Evolutionary conservation across 179 eudicot species (phyloP).

Genomic region (Heliamphora pulchella): DNA sequence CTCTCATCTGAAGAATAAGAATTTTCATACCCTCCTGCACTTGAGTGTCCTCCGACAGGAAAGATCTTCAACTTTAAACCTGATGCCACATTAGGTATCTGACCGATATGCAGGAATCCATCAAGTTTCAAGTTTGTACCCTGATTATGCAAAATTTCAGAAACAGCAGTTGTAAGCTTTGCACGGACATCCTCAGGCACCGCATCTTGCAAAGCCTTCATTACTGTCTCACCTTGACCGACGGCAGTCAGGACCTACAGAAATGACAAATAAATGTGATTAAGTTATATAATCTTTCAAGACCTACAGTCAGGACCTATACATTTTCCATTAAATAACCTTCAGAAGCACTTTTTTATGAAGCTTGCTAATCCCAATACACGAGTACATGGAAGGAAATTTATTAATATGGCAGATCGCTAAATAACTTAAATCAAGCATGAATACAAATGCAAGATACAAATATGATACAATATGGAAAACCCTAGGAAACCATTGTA

Average conservation of each 20-base stretch:
- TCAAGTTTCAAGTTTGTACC: conserved; percentile 54
- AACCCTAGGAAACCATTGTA: too few species aligned
- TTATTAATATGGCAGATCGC: too few species aligned
- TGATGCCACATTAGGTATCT: conserved; percentile 36
- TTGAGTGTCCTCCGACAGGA: conserved; percentile 22
- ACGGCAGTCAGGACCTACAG: conserved; percentile 74
- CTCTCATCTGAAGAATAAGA: conserved; percentile 27
- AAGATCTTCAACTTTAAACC: conserved; percentile 36
- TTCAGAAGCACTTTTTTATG: too few species aligned
- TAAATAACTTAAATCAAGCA: too few species aligned
- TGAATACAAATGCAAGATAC: too few species aligned
- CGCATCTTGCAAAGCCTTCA: conserved; percentile 84
- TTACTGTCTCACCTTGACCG: conserved; percentile 66
- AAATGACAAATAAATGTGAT: conserved; percentile 3
- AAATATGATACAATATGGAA: too few species aligned
- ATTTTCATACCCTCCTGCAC: conserved; percentile 22
- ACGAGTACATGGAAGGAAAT: neutral
- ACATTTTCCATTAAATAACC: neutral
- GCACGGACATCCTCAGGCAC: conserved; percentile 95
- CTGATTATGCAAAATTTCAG: conserved; percentile 55
- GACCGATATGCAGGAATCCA: conserved; percentile 31
- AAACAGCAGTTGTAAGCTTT: conserved; percentile 67
- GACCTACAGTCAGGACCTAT: neutral
- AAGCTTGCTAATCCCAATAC: neutral
- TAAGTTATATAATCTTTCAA: neutral